Evolutionary conservation across 2,329 filamentous ascomycete genomes (phyloP), one percentile per base, ranked within the genome.

Genomic region (Monosporascus sp.): DNA sequence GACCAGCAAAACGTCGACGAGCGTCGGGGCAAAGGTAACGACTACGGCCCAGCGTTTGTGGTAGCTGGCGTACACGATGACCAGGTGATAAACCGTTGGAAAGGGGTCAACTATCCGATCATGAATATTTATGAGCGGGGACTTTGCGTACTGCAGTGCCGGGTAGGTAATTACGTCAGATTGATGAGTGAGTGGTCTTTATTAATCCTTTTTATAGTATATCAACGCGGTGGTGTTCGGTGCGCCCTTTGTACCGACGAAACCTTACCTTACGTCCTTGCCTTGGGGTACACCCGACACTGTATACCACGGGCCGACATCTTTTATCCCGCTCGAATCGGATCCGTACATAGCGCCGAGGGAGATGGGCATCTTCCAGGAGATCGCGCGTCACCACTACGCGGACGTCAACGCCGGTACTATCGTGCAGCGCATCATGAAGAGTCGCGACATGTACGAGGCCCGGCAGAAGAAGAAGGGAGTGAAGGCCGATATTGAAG

Each of bases 71-170:
- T 99, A 24, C 94, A 99, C 71, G 89, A 96, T 64, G 94, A 99
- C 69, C 84, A 88, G 58, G 91, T 96, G 55, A 96, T 99, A 71
- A 99, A 99, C 72, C 78, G 87, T 64, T 95, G 91, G 88, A 97
- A 97, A 73, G 93, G 94, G 37, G 81, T 97, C 63, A 99, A 99
- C 74, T 99, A 97, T 68, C 94, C 94, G 25, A 97, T 99, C 74
- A 99, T 99, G 94, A 99, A 97, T 75, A 92, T 96, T 53, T 96
- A 93, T 65, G 94, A 99, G 76, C 87, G 94, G 42, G 92, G 92
- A 2, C 83, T 99, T 22, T 99, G 94, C 68, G 93, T 97, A 31
- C 76, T 97, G 57, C 94, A 99, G 67, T 99, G 94, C 77, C 88
- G 88, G 70, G 90, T 93, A 77, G 64, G 82, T 57, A 27, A 22